Conservation (phyloP, 306 rosid species). For the Vigna radiata region DNA sequence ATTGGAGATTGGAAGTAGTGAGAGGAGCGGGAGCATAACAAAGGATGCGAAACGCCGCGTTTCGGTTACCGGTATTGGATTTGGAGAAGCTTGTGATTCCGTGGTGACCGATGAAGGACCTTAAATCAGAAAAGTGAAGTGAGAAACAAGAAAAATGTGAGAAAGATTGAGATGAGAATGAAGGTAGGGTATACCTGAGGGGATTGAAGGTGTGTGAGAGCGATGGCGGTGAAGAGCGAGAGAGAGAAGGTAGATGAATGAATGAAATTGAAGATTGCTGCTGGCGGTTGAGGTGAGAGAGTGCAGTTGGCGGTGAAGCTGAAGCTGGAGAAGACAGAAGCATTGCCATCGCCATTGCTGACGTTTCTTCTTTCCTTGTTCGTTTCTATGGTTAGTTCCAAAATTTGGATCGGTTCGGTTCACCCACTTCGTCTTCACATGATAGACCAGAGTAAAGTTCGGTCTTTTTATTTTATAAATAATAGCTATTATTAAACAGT, state of each 20-base stretch:
- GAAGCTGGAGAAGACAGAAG: conserved; percentile 23
- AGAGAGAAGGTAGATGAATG: conserved; percentile 21
- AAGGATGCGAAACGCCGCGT: conserved; percentile 48
- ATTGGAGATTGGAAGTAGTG: conserved; percentile 60
- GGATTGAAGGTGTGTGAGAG: conserved; percentile 47
- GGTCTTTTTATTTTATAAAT: no score
- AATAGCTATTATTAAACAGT: no score
- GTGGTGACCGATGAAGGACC: conserved; percentile 48
- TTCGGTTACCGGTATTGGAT: conserved; percentile 27
- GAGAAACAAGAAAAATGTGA: not conserved
- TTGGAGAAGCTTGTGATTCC: conserved; percentile 33
- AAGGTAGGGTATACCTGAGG: not conserved
- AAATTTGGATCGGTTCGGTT: no score
- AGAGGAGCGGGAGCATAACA: conserved; percentile 69
- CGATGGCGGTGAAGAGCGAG: conserved; percentile 20
- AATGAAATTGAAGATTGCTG: conserved; percentile 3
- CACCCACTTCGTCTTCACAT: no score
- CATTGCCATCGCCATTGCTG: not conserved
- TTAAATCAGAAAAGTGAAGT: conserved; percentile 37
- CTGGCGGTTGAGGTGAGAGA: conserved; percentile 26
- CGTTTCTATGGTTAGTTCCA: not conserved
- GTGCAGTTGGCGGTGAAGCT: not conserved
- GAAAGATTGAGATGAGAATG: not conserved
- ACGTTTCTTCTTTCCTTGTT: not conserved
- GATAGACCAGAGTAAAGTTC: conserved; percentile 11